Percentiles rank a stretch among this genome's conserved stretches.
Conservation (phyloP, 805 yeast species). For the Brettanomyces nanus region DNA sequence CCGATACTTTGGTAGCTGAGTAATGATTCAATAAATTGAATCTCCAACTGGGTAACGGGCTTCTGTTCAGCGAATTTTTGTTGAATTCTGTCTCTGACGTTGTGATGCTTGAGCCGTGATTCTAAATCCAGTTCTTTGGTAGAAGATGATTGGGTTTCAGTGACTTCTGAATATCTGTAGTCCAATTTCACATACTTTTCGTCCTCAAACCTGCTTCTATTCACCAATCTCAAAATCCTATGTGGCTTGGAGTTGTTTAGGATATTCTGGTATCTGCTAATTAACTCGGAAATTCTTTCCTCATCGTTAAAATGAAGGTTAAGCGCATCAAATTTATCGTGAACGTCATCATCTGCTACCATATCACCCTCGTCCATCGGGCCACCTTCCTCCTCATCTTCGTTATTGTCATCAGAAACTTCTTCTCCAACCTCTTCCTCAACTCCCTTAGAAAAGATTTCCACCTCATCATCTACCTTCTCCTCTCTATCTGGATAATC, state of each 20-base stretch:
- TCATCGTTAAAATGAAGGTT: slow-evolving; percentile 62
- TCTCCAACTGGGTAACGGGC: slow-evolving; percentile 36
- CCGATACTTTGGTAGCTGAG: slow-evolving; percentile 66
- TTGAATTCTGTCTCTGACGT: slow-evolving; percentile 40
- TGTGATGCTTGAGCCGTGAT: slow-evolving; percentile 20
- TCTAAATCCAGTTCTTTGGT: neutral
- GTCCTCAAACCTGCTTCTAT: slow-evolving; percentile 10
- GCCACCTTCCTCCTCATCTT: slow-evolving; percentile 5
- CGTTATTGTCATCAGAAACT: slow-evolving; percentile 14
- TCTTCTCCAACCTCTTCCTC: slow-evolving; percentile 17
- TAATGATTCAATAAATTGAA: slow-evolving; percentile 51
- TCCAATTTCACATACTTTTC: slow-evolving; percentile 25
- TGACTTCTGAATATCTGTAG: slow-evolving; percentile 19
- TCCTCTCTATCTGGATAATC: slow-evolving; percentile 11
- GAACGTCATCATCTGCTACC: slow-evolving; percentile 30
- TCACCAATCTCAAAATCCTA: slow-evolving; percentile 14
- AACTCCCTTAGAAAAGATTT: slow-evolving; percentile 14
- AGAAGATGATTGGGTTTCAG: slow-evolving; percentile 1
- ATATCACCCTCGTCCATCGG: slow-evolving; percentile 10
- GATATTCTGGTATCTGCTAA: slow-evolving; percentile 23
- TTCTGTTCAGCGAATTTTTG: slow-evolving; percentile 26
- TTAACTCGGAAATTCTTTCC: slow-evolving; percentile 28
- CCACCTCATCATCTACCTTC: slow-evolving; percentile 4
- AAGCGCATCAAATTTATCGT: slow-evolving; percentile 53
- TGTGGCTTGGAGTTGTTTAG: slow-evolving; percentile 4